Evolutionary conservation across 2,329 filamentous ascomycete genomes (phyloP).

Genomic region (Claviceps lovelessii): DNA sequence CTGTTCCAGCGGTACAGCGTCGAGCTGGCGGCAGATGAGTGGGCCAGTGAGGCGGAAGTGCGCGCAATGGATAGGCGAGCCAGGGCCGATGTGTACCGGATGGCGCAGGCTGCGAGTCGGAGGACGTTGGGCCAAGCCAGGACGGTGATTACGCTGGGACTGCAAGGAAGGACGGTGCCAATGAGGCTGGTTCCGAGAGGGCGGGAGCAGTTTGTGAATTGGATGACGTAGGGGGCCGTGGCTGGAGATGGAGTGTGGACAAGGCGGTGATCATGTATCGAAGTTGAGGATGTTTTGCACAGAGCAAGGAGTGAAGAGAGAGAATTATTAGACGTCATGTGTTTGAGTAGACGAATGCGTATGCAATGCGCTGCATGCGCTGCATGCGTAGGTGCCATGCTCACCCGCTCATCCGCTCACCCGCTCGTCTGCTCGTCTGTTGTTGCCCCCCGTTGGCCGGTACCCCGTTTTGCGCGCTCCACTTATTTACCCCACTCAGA

Average conservation of each 20-base stretch:
- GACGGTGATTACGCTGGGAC: conserved; percentile 57
- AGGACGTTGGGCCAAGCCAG: conserved; percentile 39
- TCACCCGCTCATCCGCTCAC: no score
- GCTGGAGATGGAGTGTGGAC: neutral
- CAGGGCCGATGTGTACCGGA: conserved; percentile 41
- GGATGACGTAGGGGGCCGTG: conserved; percentile 13
- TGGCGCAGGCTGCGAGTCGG: conserved; percentile 42
- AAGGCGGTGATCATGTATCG: neutral
- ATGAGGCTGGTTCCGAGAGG: conserved; percentile 56
- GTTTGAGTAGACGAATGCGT: no score
- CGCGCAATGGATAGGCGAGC: conserved; percentile 30
- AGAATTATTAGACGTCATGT: no score
- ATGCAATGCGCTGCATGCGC: no score
- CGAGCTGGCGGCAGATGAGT: conserved; percentile 54
- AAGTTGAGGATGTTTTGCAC: neutral
- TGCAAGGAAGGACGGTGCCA: conserved; percentile 47
- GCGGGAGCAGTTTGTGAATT: conserved; percentile 48
- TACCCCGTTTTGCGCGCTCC: no score
- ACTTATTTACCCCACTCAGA: no score
- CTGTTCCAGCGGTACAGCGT: conserved; percentile 47
- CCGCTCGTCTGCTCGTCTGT: no score
- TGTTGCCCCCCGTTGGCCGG: no score
- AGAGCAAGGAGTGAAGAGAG: no score
- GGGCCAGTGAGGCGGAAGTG: conserved; percentile 39
- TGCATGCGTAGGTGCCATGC: no score